phyloP scores from a whole-genome alignment of 805 yeast species.

The Ogataea paradorogensis region DNA sequence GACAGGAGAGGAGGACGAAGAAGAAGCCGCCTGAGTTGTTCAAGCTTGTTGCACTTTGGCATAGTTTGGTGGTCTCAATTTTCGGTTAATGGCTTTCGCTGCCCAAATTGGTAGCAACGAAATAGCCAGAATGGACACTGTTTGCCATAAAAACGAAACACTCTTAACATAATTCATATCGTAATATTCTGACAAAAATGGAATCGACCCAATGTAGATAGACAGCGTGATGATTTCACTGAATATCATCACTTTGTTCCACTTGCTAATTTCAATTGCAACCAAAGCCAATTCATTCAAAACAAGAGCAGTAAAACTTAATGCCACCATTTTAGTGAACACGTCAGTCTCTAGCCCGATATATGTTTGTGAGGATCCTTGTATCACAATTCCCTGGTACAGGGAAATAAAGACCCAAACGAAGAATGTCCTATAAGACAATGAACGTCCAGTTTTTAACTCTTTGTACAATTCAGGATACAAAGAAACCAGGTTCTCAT shows the following conservation, averaged over 20 bases:
- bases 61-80: slow-evolving; percentile 87
- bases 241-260: slow-evolving; percentile 76
- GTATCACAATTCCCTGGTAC: slow-evolving; percentile 88
- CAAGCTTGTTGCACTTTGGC: slow-evolving; percentile 89
- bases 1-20: slow-evolving; percentile 22
- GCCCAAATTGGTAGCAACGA: slow-evolving; percentile 90
- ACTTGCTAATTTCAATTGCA: slow-evolving; percentile 85
- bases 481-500: slow-evolving; percentile 79
- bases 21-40: slow-evolving; percentile 26
- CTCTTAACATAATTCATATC: slow-evolving; percentile 62
- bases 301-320: slow-evolving; percentile 76
- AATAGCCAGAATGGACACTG: slow-evolving; percentile 56
- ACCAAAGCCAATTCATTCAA: slow-evolving; percentile 92
- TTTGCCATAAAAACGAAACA: slow-evolving; percentile 66
- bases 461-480: slow-evolving; percentile 96
- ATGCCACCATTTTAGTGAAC: slow-evolving; percentile 77
- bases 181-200: slow-evolving; percentile 84
- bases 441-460: slow-evolving; percentile 79
- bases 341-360: slow-evolving; percentile 53
- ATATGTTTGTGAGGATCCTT: slow-evolving; percentile 74
- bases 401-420: slow-evolving; percentile 87
- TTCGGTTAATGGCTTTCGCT: slow-evolving; percentile 69
- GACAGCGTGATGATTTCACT: slow-evolving; percentile 69
- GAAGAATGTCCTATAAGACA: slow-evolving; percentile 83
- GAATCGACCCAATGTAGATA: slow-evolving; percentile 70